Conservation (phyloP, 2,329 filamentous ascomycete species). For the Teratosphaeria epicoccoides region DNA sequence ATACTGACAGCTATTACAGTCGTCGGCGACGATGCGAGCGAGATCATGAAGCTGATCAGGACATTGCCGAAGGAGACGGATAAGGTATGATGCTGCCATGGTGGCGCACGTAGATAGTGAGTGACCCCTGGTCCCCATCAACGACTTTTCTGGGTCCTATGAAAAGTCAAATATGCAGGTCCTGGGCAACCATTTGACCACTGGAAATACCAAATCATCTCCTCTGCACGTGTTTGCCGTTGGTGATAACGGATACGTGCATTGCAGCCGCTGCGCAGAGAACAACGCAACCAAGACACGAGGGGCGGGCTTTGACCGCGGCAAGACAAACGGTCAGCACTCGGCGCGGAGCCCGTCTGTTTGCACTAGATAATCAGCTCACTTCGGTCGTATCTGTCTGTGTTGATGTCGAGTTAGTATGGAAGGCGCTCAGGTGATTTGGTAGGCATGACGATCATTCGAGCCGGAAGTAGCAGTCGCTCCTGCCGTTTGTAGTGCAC, state of each 20-base stretch:
- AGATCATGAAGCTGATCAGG: conserved; percentile 73
- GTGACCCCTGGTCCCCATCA: too few relatives aligned
- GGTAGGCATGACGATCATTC: conserved; percentile 2
- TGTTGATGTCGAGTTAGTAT: background rate
- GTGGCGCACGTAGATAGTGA: background rate
- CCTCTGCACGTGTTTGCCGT: background rate
- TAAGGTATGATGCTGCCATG: conserved; percentile 8
- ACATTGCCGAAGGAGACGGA: conserved; percentile 34
- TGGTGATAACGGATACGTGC: background rate
- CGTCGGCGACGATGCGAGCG: conserved; percentile 69
- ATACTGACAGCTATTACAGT: conserved; percentile 28
- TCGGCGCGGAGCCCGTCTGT: background rate
- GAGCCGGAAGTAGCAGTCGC: conserved; percentile 3
- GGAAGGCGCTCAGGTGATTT: background rate
- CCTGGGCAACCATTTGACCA: background rate
- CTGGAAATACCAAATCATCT: background rate
- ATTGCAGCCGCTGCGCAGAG: background rate
- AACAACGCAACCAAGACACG: background rate
- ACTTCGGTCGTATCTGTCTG: background rate
- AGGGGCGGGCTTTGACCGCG: background rate
- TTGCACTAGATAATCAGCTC: background rate
- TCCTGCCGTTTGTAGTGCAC: conserved; percentile 7
- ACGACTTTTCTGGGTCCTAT: too few relatives aligned
- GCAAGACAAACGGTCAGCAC: background rate
- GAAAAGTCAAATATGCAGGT: too few relatives aligned